Conservation (phyloP, 1,284 basidiomycete genomes). For the Cutaneotrichosporon spelunceum region DNA sequence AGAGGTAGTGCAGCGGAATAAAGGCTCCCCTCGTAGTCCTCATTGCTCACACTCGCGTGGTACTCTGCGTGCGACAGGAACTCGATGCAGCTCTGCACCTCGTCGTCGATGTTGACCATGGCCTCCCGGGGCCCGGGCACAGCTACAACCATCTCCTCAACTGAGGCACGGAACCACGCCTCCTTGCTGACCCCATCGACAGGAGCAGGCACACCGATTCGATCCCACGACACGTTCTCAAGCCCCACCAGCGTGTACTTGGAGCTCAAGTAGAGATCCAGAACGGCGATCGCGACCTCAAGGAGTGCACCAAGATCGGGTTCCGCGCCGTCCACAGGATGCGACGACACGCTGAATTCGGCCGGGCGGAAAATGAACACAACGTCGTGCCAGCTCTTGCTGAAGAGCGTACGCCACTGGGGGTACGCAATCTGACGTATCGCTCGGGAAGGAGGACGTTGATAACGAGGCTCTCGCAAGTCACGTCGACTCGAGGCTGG, state of each 20-base stretch:
- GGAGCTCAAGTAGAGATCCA: neutral
- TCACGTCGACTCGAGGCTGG: too few species aligned
- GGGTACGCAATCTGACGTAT: neutral
- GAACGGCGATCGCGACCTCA: neutral
- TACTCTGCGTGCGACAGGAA: conserved; percentile 8
- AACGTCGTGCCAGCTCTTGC: too few species aligned
- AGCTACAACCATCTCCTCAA: conserved; percentile 1
- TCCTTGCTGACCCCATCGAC: neutral
- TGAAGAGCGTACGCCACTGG: too few species aligned
- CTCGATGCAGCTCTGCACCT: conserved; percentile 7
- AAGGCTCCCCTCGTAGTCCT: conserved; percentile 7
- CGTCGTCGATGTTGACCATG: neutral
- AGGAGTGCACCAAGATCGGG: neutral
- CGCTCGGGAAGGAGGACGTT: conserved; percentile 1
- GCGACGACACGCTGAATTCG: neutral
- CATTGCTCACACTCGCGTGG: neutral
- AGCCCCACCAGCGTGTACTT: conserved; percentile 4
- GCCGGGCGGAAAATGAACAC: conserved; percentile 1
- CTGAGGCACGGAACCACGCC: neutral
- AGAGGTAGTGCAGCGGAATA: neutral
- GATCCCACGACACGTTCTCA: conserved; percentile 1
- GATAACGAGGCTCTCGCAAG: neutral
- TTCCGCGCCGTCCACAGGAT: neutral
- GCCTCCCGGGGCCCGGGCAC: neutral
- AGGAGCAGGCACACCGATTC: neutral